phyloP scores from a whole-genome alignment of 768 basidiomycete genomes.

The Multifurca ochricompacta region DNA sequence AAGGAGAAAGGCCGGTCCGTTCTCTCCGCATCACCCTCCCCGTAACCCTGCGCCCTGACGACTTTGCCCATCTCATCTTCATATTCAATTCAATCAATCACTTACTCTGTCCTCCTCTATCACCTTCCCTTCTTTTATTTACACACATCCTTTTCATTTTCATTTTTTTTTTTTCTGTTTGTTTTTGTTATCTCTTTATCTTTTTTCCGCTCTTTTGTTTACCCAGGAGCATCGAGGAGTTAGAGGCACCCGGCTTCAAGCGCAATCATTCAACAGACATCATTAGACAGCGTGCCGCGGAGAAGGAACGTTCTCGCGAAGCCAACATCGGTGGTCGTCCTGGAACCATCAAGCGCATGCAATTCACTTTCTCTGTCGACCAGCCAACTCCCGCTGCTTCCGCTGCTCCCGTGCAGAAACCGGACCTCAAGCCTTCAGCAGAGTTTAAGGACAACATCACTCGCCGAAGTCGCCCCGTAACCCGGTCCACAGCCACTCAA shows the following conservation, averaged over 20 bases:
- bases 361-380: slow-evolving; percentile 83
- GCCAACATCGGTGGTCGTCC: slow-evolving; percentile 49
- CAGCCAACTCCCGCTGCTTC: slow-evolving; percentile 45
- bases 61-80: slow-evolving; percentile 43
- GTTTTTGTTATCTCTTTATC: too few relatives aligned
- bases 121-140: not conserved
- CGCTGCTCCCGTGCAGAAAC: slow-evolving; percentile 48
- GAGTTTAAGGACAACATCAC: slow-evolving; percentile 49
- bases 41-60: slow-evolving; percentile 16
- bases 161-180: too few relatives aligned
- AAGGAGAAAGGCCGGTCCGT: slow-evolving; percentile 86
- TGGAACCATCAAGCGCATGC: slow-evolving; percentile 80
- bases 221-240: slow-evolving; percentile 71
- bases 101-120: not conserved
- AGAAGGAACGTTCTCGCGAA: slow-evolving; percentile 75
- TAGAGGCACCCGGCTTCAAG: slow-evolving; percentile 76
- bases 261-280: slow-evolving; percentile 74
- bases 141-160: too few relatives aligned
- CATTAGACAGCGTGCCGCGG: slow-evolving; percentile 70
- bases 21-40: not conserved
- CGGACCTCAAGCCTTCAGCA: slow-evolving; percentile 55
- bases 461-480: slow-evolving; percentile 34
- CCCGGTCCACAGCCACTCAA: slow-evolving; percentile 32
- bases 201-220: not conserved
- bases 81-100: too few relatives aligned